Base-by-base conservation (phyloP, 305 asterid species). In the Solanum hybrid region DNA sequence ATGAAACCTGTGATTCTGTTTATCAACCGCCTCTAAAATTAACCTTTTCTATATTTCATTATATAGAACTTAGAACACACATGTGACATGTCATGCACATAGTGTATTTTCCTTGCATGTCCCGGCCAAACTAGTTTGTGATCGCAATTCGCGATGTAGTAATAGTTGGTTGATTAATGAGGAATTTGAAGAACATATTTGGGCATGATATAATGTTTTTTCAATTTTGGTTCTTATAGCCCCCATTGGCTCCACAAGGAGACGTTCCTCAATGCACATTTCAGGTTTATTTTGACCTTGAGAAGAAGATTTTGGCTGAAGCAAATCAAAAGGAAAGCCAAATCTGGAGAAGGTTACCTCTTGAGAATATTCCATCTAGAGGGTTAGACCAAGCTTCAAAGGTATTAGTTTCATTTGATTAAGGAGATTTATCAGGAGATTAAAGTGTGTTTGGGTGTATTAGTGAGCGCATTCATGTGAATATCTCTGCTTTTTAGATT, bases 181-280 rank as follows among this genome's bases (percentile, higher is more conserved):
- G 3, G 32, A 36, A 37, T 79, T 79, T 79, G 34, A 75, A 34
- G 13, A 78, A 79, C 32, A 79, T n/a, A 79, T n/a, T 36, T 37
- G 34, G 60, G 26, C 32, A 10, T 79, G 60, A 79, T 31, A 37
- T 36, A 35, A 20, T 78, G 60, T 78, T 79, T 36, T 20, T 78
- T 2, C 51, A 36, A 22, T n/a, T 79, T 72, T 90, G 84, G 40
- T 38, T 36, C 86, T 86, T 91, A 89, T 87, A 95, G 99, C 99
- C 99, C 89, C 93, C 85, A 5, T 78, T 97, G 94, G 91, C 93
- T 81, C 96, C 98, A 10, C 93, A 93, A 36, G 96, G 98, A 82
- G 99, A 97, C 51, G 90, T 97, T 88, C 97, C 98, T 87, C 90
- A 95, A 29, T 94, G 99, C 90, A 93, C 93, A 91, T 95, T 97